Evolutionary conservation across 768 basidiomycete species (phyloP), one percentile per base, ranked within the genome.

Genomic region (Rossbeevera mucosa): DNA sequence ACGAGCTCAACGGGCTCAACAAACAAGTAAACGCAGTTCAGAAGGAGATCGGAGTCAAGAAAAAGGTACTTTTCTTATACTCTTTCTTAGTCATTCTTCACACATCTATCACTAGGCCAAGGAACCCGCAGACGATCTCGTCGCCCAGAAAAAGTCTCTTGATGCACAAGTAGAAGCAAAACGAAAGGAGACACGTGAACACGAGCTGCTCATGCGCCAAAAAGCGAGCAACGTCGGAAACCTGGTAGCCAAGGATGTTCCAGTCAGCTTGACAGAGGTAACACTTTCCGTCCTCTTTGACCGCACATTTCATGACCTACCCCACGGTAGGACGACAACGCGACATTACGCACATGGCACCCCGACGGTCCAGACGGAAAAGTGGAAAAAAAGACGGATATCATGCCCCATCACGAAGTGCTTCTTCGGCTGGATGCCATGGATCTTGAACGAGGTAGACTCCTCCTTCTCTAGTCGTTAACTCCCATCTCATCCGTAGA

Each of bases 321-420:
- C 13, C 2, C 13, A 11, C 40, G 25, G 26, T 52, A 97, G 92
- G 96, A 98, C 64, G 93, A 98, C 68, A 99, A 99, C 70, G 73
- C 70, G 2, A 85, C 85, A 3, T 58, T 94, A 13, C 77, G 83
- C 54, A 91, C 83, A 51, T 98, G 90, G 88, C 86, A 93, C 72
- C 92, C 94, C 1, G 79, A 82, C 31, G 88, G 86, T 7, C 81
- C 85, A 21, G 76, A 81, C 53, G 85, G 74, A 25, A 82, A 91
- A 59, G 88, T 86, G 21, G 80, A 86, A 59, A 79, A 82, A 60
- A 82, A 80, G 66, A 73, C 77, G 4, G 86, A 80, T 45, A 92
- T 98, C 64, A 79, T 98, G 72, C 86, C 95, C n/a, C 96, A 99
- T 69, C 94, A 99, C 63, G 96, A 99, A 74, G 92, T 98, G 22